phyloP scores from a whole-genome alignment of 1,139 yeast genomes.

The Geotrichum aggregatum region DNA sequence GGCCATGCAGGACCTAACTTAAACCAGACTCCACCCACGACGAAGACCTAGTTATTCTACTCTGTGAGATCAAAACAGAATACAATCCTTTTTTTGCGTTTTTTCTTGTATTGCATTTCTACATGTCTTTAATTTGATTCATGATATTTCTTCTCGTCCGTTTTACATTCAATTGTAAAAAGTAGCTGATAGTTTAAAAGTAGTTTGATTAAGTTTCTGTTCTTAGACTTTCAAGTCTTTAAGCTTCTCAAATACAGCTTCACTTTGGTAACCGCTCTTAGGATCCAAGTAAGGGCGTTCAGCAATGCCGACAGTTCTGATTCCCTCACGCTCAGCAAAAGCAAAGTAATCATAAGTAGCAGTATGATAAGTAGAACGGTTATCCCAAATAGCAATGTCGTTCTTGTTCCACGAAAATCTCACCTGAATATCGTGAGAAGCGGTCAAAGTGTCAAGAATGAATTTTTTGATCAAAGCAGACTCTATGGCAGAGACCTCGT shows the following conservation, averaged over 20 bases:
- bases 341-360: slow-evolving; percentile 23
- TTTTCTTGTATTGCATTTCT: neutral
- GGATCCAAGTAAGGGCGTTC: slow-evolving; percentile 53
- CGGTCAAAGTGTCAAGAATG: slow-evolving; percentile 43
- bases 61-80: too few relatives aligned
- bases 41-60: too few relatives aligned
- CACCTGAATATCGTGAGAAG: slow-evolving; percentile 39
- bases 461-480: slow-evolving; percentile 40
- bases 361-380: slow-evolving; percentile 30
- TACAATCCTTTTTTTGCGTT: too few relatives aligned
- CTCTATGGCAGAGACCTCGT: slow-evolving; percentile 43
- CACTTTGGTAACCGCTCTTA: slow-evolving; percentile 46
- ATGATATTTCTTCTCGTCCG: neutral
- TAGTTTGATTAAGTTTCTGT: too few relatives aligned
- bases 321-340: slow-evolving; percentile 37
- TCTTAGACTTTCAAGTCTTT: neutral
- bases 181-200: too few relatives aligned
- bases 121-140: neutral
- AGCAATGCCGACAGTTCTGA: slow-evolving; percentile 56
- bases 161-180: neutral
- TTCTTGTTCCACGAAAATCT: slow-evolving; percentile 52
- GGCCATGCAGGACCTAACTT: neutral
- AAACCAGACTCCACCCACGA: too few relatives aligned
- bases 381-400: slow-evolving; percentile 45
- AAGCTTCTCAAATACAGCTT: neutral